Base-by-base conservation (phyloP, 73 alveolate genomes). In the Paraurostyla sp. region DNA sequence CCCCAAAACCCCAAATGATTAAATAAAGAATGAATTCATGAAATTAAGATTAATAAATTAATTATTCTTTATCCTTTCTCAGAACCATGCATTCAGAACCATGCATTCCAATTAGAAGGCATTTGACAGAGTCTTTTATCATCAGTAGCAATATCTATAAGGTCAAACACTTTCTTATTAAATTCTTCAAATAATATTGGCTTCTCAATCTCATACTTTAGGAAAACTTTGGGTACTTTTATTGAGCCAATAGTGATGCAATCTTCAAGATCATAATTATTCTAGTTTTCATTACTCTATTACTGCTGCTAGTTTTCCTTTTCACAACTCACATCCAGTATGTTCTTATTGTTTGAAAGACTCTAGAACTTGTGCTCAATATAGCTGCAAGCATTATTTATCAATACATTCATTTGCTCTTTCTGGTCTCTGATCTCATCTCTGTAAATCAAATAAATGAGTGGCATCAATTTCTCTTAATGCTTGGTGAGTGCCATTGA, bases 101-200 rank as follows among this genome's bases (percentile, higher is more conserved):
- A 85, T 0, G 93, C 81, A 32, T 62, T 20, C 93, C 93, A 85
- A 33, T 46, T 71, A 4, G 49, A 7, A 48, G 83, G 71, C 49
- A 76, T 32, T 29, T 68, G 40, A 11, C 81, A 18, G 0, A 85
- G 71, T 54, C 76, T 45, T 27, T 51, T 51, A 13, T 69, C 83
- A n/a, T 52, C 81, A n/a, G 22, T 52, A 0, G 93, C 78, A 22
- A 60, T 50, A 25, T 85, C 88, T 25, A 85, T 71, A 13, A 85
- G 52, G 4, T 71, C 78, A 35, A 60, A 65, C 49, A 69, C 86
- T 38, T 59, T 60, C 48, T 59, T 83, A 49, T 83, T 83, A 38
- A 65, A 83, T 48, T 59, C 83, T 45, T 83, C 83, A 46, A 40
- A 43, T 7, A 45, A 69, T 68, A 69, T 38, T 27, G 78, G 82